These are phyloP conservation scores for Maudiozyma pseudohumilis DNA, from an alignment of 805 yeast genomes.

Conservation along the genomic window DNA sequence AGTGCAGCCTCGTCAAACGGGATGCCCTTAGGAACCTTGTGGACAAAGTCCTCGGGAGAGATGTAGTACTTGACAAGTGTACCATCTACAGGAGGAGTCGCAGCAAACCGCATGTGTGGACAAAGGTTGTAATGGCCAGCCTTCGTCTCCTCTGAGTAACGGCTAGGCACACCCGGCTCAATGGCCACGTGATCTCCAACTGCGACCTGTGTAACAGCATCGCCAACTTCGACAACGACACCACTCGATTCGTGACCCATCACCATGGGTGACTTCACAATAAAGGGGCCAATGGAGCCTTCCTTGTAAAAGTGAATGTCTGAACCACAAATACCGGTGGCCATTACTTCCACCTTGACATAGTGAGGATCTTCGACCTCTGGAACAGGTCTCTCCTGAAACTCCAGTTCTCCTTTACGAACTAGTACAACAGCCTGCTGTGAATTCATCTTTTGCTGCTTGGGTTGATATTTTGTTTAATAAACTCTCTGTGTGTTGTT, in stretches of 20 bases:
- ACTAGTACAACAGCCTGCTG: constrained; percentile 48
- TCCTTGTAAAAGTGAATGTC: constrained; percentile 76
- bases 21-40: constrained; percentile 68
- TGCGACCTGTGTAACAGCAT: constrained; percentile 50
- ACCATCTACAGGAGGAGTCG: constrained; percentile 81
- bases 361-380: constrained; percentile 49
- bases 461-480: no score
- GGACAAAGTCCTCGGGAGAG: constrained; percentile 74
- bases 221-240: constrained; percentile 59
- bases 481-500: no score
- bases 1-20: constrained; percentile 79
- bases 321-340: constrained; percentile 84
- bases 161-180: constrained; percentile 83
- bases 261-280: constrained; percentile 70
- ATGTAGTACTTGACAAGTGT: constrained; percentile 66
- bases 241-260: constrained; percentile 87
- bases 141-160: constrained; percentile 66
- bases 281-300: constrained; percentile 71
- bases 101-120: constrained; percentile 83
- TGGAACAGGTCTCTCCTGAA: constrained; percentile 64
- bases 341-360: constrained; percentile 65
- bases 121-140: constrained; percentile 74
- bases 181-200: constrained; percentile 83
- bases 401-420: constrained; percentile 49
- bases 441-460: constrained; percentile 1